Evolutionary conservation across 1,284 basidiomycete species (phyloP), one percentile per base, ranked within the genome.

Genomic region (Cryptococcus sp.): DNA sequence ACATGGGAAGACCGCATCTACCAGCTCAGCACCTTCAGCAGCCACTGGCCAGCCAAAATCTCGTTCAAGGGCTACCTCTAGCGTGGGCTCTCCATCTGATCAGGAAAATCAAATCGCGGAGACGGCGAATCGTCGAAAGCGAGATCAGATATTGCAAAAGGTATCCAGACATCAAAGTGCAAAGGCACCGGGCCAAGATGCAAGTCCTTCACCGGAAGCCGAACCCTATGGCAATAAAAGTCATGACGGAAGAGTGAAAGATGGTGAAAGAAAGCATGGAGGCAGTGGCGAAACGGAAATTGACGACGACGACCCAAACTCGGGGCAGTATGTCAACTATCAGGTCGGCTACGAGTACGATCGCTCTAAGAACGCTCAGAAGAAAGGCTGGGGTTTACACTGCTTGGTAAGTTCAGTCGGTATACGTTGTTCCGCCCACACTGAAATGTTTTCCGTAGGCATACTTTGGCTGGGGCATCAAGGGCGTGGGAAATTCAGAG

Each of bases 321-420:
- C 61, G 7, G 76, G 74, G 6, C 71, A 75, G 49, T 79, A 73
- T 51, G 74, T 79, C 51, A 79, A 79, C 58, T 77, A 72, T 54
- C 74, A 76, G 39, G 62, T 78, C n/a, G 72, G 72, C 7, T 79
- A 78, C 46, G 63, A 68, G 38, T 79, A 77, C 53, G 64, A 65
- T 40, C 57, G 68, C 13, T 56, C 66, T 1, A 55, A 64, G 40
- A 61, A 59, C 26, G 67, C 65, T 5, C 62, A 65, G 37, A 57
- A 55, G 34, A 70, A 70, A 34, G 77, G 75, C 3, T 73, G 65
- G 50, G 75, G 74, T 11, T 55, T 79, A 37, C 76, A 77, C 56
- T 69, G 72, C 34, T 54, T 79, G 53, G 70, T 68, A 38, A 57
- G 67, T 55, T 17, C 11, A 26, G 16, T 5, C 38, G 3, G 38